phyloP scores from a whole-genome alignment of 140 eudicot species.

The Senecio squalidus region DNA sequence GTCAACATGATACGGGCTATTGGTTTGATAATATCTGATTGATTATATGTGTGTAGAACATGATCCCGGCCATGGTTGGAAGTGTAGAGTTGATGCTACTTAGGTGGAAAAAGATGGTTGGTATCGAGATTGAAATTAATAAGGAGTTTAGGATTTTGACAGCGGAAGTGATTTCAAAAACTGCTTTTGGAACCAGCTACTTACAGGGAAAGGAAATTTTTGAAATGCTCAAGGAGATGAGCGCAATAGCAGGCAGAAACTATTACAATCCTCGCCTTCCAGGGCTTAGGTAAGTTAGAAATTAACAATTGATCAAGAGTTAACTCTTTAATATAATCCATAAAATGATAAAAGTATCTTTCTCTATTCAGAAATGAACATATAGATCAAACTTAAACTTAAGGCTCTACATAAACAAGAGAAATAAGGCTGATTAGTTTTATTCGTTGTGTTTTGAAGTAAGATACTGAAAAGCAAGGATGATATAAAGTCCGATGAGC shows the following conservation, averaged over 20 bases:
- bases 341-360: too few species aligned
- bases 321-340: too few species aligned
- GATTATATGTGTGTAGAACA: conserved; percentile 26
- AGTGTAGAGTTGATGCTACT: conserved; percentile 51
- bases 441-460: conserved; percentile 20
- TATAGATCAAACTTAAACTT: too few species aligned
- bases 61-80: conserved; percentile 49
- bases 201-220: conserved; percentile 45
- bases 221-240: conserved; percentile 46
- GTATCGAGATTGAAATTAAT: conserved; percentile 46
- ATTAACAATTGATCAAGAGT: too few species aligned
- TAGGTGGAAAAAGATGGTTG: conserved; percentile 48
- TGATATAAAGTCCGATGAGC: conserved; percentile 44
- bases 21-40: not conserved
- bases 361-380: too few species aligned
- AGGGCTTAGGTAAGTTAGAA: conserved; percentile 34
- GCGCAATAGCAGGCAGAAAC: conserved; percentile 40
- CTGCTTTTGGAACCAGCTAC: conserved; percentile 60
- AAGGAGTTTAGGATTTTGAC: conserved; percentile 50
- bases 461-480: conserved; percentile 26
- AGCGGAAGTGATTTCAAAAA: conserved; percentile 62
- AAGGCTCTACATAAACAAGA: too few species aligned
- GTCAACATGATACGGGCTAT: not conserved
- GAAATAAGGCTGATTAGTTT: too few species aligned
- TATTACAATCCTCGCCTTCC: conserved; percentile 34